Conservation (phyloP, 1,139 yeast genomes). For the Saccharomyces hybrid region DNA sequence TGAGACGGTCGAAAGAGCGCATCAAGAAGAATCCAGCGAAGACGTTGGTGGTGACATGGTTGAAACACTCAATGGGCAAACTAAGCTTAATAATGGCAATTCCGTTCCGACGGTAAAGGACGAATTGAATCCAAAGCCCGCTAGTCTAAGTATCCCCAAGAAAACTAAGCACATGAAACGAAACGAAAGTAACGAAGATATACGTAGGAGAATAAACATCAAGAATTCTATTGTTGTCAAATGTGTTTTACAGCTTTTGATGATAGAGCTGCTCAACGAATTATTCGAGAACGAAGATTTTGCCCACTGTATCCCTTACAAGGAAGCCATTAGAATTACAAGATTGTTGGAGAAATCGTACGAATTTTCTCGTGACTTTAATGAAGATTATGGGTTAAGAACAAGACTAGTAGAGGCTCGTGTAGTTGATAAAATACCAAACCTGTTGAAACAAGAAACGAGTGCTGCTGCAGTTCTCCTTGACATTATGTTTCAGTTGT, state of each 20-base stretch:
- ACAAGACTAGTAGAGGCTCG: constrained; percentile 88
- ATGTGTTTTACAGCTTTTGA: constrained; percentile 79
- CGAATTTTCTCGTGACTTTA: constrained; percentile 76
- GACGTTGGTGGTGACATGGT: constrained; percentile 30
- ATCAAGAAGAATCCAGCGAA: constrained; percentile 30
- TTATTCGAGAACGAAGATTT: constrained; percentile 61
- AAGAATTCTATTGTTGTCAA: constrained; percentile 84
- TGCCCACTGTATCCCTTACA: constrained; percentile 61
- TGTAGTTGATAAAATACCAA: constrained; percentile 86
- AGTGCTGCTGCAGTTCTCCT: constrained; percentile 84
- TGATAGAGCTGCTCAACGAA: constrained; percentile 84
- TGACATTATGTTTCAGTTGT: constrained; percentile 70
- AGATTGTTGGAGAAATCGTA: constrained; percentile 60
- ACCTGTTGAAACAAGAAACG: constrained; percentile 84
- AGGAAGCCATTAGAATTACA: constrained; percentile 53
- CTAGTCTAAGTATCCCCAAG: constrained; percentile 7
- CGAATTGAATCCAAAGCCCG: not conserved
- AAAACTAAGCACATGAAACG: constrained; percentile 12
- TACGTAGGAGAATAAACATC: constrained; percentile 36
- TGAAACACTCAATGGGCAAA: constrained; percentile 10
- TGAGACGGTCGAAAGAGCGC: constrained; percentile 29
- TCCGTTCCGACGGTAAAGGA: constrained; percentile 3
- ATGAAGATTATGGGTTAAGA: constrained; percentile 80
- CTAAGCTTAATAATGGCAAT: constrained; percentile 1
- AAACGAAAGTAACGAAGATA: constrained; percentile 27